Conservation (phyloP, 75 land plant species). For the Picea glauca region DNA sequence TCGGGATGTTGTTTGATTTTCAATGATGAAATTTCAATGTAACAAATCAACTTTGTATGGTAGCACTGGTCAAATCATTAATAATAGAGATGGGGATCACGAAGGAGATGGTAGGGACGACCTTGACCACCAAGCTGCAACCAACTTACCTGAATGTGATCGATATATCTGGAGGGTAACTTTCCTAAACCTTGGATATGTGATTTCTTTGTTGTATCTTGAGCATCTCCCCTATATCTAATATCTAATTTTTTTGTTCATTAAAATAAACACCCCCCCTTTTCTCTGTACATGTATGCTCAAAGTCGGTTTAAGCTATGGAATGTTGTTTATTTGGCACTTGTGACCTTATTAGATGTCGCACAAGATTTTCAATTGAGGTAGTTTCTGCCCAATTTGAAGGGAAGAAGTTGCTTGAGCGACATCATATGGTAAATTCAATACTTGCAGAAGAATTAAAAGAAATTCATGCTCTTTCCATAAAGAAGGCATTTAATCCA, state of each 20-base stretch:
- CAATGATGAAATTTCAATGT: no score
- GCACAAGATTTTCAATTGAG: conserved; percentile 84
- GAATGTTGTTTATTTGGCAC: not conserved
- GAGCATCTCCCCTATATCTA: not conserved
- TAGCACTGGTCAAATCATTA: no score
- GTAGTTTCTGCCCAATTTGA: conserved; percentile 87
- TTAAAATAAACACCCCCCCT: not conserved
- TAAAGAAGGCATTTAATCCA: conserved; percentile 82
- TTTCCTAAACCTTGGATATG: not conserved
- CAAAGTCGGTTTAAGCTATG: not conserved
- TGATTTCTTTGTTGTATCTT: not conserved
- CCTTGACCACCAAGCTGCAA: no score
- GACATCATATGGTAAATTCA: conserved; percentile 87
- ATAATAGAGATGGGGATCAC: no score
- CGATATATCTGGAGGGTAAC: not conserved
- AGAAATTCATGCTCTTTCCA: conserved; percentile 93
- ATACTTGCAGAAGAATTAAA: conserved; percentile 84
- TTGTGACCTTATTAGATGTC: conserved; percentile 59
- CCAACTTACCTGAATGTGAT: no score
- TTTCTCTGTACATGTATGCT: not conserved
- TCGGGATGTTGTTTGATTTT: conserved; percentile 58
- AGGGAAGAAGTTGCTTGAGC: conserved; percentile 88
- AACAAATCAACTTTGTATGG: no score
- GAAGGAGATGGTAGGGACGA: no score
- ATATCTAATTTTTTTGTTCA: not conserved